Base-by-base conservation (phyloP, 345 rosid genomes). In the Melaleuca quinquenervia region DNA sequence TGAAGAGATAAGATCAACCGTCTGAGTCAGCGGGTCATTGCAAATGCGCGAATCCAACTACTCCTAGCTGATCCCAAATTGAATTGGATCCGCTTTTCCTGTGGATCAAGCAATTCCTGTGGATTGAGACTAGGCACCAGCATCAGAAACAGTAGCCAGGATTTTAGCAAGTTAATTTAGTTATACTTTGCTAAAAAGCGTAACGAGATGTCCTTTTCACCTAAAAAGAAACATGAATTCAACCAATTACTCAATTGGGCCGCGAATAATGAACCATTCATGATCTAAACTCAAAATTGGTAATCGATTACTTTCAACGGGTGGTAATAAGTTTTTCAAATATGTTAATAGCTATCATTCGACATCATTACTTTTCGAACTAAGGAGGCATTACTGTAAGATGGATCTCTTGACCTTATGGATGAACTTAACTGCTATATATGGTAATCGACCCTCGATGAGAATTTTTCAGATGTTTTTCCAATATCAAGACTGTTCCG, bases 111-210 rank as follows among this genome's bases (percentile, higher is more conserved):
- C 55, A 53, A 53, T 53, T 51, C 18, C 55, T 53, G 55, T 18
- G 55, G 55, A 24, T 20, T 7, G 55, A 22, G 24, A 53, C 55
- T 53, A 53, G 55, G 24, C 55, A 53, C 8, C 21, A 2, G 22
- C 54, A 16, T 18, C 54, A 52, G 55, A 20, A 41, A 41, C 41
- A 41, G 41, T 53, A 53, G 78, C 78, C 0, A 70, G 0, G 0
- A 70, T 70, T 70, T 70, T 70, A 32, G 24, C 70, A 26, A n/a
- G 70, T n/a, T 58, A n/a, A 58, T 58, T n/a, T 58, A 18, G 0
- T 6, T 58, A 13, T n/a, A 58, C 36, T 58, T n/a, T 18, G 18
- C 0, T 58, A 0, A n/a, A 0, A 29, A 0, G 0, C 18, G 48
- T 70, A 16, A 32, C 0, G 24, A 18, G 22, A 0, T 70, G 45